Evolutionary conservation across 257 asterid species (phyloP).

Genomic region (Salvia splendens): DNA sequence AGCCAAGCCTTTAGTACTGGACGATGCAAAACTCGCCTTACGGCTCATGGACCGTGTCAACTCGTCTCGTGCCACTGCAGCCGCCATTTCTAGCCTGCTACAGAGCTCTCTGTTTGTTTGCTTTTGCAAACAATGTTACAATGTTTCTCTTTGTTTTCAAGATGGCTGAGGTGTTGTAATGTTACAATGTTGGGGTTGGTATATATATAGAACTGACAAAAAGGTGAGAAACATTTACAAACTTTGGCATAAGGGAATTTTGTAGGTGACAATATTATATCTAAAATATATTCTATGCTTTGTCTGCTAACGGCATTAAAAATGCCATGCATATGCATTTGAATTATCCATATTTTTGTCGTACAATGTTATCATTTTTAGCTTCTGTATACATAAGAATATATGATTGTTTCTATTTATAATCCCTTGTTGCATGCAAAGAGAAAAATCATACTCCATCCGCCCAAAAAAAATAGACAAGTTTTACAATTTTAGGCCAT

Average conservation of each 20-base stretch:
- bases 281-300: constrained; percentile 35
- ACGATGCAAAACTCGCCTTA: constrained; percentile 54
- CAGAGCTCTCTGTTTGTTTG: constrained; percentile 31
- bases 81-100: constrained; percentile 52
- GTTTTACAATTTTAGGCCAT: no score
- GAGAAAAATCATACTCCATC: no score
- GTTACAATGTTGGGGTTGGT: constrained; percentile 16
- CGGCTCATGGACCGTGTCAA: constrained; percentile 63
- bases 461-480: no score
- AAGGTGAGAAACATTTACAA: constrained; percentile 32
- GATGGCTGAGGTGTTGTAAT: no score
- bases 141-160: no score
- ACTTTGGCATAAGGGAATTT: constrained; percentile 34
- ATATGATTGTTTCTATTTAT: no score
- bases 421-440: no score
- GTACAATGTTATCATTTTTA: no score
- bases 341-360: constrained; percentile 35
- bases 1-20: constrained; percentile 64
- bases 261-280: no score
- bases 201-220: no score
- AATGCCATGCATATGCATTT: constrained; percentile 3
- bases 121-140: no score
- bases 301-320: constrained; percentile 41
- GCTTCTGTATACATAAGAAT: no score
- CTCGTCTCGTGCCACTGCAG: constrained; percentile 54